Conservation (phyloP, 2,329 filamentous ascomycete genomes). For the Diaporthe sp. region DNA sequence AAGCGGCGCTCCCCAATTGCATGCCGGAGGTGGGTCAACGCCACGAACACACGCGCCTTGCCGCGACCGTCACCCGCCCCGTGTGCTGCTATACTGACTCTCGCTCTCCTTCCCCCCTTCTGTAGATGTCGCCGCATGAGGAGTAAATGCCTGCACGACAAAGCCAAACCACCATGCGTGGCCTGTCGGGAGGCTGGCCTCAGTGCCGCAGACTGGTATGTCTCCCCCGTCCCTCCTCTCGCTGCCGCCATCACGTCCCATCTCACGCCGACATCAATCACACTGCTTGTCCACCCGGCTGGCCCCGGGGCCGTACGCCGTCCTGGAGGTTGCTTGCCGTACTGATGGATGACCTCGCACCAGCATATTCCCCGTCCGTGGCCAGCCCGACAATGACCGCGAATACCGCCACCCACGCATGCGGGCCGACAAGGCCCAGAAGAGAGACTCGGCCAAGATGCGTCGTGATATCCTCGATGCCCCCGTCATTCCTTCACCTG, state of each 20-base stretch:
- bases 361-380: constrained; percentile 66
- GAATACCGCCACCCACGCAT: constrained; percentile 68
- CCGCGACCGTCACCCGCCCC: constrained; percentile 21
- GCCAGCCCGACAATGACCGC: constrained; percentile 67
- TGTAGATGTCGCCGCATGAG: constrained; percentile 68
- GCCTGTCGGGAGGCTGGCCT: constrained; percentile 66
- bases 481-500: constrained; percentile 42
- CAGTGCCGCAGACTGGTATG: constrained; percentile 64
- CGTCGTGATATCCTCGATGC: constrained; percentile 52
- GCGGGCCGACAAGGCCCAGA: constrained; percentile 61
- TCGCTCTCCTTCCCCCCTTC: constrained; percentile 8
- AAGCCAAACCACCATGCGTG: constrained; percentile 63
- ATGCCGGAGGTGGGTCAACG: constrained; percentile 62
- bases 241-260: constrained; percentile 13
- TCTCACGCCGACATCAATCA: not conserved
- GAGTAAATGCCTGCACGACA: constrained; percentile 68
- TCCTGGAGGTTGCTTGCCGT: not conserved
- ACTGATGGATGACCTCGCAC: constrained; percentile 21
- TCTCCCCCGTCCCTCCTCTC: constrained; percentile 16
- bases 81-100: constrained; percentile 29
- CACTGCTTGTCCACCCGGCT: not conserved
- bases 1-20: constrained; percentile 66
- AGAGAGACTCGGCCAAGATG: constrained; percentile 54
- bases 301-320: not conserved
- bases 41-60: constrained; percentile 31